Percentiles rank a stretch among this genome's conserved stretches.
Conservation (phyloP, 129 eudicot species). For the Lonicera japonica region DNA sequence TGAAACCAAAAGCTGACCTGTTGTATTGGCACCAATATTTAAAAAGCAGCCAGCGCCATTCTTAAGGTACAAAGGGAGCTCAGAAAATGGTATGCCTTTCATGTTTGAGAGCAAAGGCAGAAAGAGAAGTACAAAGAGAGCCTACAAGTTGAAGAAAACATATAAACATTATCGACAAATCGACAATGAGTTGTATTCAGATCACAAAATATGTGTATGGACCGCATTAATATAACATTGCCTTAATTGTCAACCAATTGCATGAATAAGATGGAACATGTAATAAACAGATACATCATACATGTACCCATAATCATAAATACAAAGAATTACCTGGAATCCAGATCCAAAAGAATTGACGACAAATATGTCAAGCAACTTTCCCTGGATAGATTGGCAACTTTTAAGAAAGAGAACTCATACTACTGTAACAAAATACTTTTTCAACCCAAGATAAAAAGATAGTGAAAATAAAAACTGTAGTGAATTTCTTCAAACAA, state of each 20-base stretch:
- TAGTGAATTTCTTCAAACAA: not conserved
- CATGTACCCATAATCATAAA: not conserved
- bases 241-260: not conserved
- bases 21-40: slow-evolving; percentile 34
- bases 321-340: slow-evolving; percentile 59
- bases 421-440: not conserved
- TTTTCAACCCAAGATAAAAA: slow-evolving; percentile 6
- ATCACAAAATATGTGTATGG: not conserved
- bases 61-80: slow-evolving; percentile 67
- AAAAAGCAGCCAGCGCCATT: slow-evolving; percentile 85
- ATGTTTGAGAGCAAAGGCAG: slow-evolving; percentile 75
- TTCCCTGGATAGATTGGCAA: slow-evolving; percentile 46
- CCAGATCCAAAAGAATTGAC: slow-evolving; percentile 95
- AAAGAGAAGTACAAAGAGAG: slow-evolving; percentile 82
- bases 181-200: not conserved
- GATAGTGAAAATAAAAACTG: slow-evolving; percentile 9
- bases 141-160: slow-evolving; percentile 39
- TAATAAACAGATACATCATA: not conserved
- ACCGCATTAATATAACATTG: not conserved
- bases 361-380: slow-evolving; percentile 88
- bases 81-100: slow-evolving; percentile 81
- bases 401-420: not conserved
- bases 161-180: slow-evolving; percentile 9
- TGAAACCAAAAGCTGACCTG: slow-evolving; percentile 36
- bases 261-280: not conserved